phyloP scores from a whole-genome alignment of 1,284 basidiomycete species.

The Vanrija humicola region DNA sequence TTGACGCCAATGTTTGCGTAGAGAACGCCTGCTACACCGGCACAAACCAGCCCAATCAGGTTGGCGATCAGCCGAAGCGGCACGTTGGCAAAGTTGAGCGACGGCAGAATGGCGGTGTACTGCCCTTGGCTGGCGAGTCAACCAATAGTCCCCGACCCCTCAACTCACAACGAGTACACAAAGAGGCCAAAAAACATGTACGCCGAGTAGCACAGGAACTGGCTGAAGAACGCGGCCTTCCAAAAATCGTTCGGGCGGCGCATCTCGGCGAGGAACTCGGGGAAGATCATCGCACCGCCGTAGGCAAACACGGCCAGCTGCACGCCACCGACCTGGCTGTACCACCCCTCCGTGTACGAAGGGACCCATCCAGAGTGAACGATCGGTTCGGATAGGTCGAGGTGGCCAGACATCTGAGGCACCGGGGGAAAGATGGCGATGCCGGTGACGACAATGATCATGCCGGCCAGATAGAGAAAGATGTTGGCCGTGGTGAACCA shows the following conservation, averaged over 20 bases:
- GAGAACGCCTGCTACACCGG: slow-evolving; percentile 58
- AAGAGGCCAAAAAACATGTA: slow-evolving; percentile 51
- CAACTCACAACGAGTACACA: slow-evolving; percentile 50
- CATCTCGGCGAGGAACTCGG: slow-evolving; percentile 62
- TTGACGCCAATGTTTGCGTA: slow-evolving; percentile 58
- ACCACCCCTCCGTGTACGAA: slow-evolving; percentile 45
- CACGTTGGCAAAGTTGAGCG: slow-evolving; percentile 58
- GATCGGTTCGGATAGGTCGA: slow-evolving; percentile 49
- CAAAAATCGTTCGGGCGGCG: slow-evolving; percentile 65
- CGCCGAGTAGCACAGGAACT: slow-evolving; percentile 56
- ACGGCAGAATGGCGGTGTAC: slow-evolving; percentile 57
- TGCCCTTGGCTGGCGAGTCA: slow-evolving; percentile 54
- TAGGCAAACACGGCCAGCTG: slow-evolving; percentile 60
- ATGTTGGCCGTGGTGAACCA: slow-evolving; percentile 12
- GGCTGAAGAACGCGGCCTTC: slow-evolving; percentile 61
- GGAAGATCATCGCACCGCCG: slow-evolving; percentile 56
- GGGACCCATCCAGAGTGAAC: slow-evolving; percentile 51
- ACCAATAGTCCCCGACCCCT: neutral
- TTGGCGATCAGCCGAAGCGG: slow-evolving; percentile 53
- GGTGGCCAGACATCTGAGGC: slow-evolving; percentile 47
- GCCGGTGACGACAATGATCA: slow-evolving; percentile 6
- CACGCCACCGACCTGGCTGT: slow-evolving; percentile 49
- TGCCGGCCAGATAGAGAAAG: slow-evolving; percentile 6
- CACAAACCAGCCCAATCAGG: slow-evolving; percentile 45
- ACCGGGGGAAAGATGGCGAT: slow-evolving; percentile 45